Percentiles rank a stretch among this genome's conserved stretches.
Evolutionary conservation across 305 asterid genomes (phyloP).

Genomic region (Fraxinus greggii): DNA sequence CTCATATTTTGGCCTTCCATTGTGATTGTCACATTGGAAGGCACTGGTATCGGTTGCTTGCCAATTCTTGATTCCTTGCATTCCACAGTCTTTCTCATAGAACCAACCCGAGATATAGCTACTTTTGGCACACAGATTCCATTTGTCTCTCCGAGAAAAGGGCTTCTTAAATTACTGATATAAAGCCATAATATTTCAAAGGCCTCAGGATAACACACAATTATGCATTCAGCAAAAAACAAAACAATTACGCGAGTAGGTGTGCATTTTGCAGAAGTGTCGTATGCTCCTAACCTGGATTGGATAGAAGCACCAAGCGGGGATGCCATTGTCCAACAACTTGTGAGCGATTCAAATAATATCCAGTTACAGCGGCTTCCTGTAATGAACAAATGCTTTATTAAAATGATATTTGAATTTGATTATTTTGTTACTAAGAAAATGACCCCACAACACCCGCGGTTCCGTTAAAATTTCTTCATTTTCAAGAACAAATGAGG

Average conservation of each 20-base stretch:
- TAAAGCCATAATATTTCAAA: constrained; percentile 10
- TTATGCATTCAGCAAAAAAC: constrained; percentile 5
- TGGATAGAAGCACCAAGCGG: constrained; percentile 45
- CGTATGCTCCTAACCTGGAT: constrained; percentile 39
- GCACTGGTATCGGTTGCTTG: constrained; percentile 83
- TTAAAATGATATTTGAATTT: neutral
- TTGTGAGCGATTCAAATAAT: constrained; percentile 20
- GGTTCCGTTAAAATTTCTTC: neutral
- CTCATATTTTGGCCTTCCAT: constrained; percentile 76
- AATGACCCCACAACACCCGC: neutral
- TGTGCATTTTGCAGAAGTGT: neutral
- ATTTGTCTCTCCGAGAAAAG: constrained; percentile 51
- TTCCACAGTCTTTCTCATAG: constrained; percentile 51
- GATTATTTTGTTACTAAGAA: neutral
- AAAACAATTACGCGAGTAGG: neutral
- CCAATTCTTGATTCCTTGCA: constrained; percentile 97
- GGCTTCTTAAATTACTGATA: constrained; percentile 48
- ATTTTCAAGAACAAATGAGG: neutral
- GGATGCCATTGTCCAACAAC: constrained; percentile 42
- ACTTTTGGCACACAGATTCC: constrained; percentile 43
- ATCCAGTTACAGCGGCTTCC: constrained; percentile 24
- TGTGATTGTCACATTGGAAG: constrained; percentile 65
- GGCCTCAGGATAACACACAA: constrained; percentile 7
- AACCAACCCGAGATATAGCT: constrained; percentile 34
- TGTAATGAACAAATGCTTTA: constrained; percentile 17